phyloP scores from a whole-genome alignment of 2,329 filamentous ascomycete genomes.

The Chalara sp. region DNA sequence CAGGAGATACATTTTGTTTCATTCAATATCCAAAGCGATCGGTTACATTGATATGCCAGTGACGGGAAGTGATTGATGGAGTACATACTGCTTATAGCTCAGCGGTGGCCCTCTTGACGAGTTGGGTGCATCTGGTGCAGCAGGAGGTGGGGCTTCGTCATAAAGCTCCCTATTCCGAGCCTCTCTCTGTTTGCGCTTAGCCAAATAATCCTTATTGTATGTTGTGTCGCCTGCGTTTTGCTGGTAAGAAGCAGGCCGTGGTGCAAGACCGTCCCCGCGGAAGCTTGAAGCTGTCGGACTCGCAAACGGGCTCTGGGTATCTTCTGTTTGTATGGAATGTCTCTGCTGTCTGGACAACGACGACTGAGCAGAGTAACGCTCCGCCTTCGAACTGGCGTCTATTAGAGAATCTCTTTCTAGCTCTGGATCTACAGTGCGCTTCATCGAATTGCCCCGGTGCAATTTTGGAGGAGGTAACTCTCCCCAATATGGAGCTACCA shows the following conservation, averaged over 20 bases:
- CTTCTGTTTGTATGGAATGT: slow-evolving; percentile 50
- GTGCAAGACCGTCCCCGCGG: slow-evolving; percentile 45
- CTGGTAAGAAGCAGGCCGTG: slow-evolving; percentile 51
- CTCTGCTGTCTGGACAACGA: slow-evolving; percentile 31
- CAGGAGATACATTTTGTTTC: too few species aligned
- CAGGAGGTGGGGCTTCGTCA: slow-evolving; percentile 34
- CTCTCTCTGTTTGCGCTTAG: slow-evolving; percentile 37
- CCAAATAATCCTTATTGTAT: slow-evolving; percentile 34
- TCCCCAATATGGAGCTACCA: slow-evolving; percentile 44
- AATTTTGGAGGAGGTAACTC: slow-evolving; percentile 45
- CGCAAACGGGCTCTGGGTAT: slow-evolving; percentile 49
- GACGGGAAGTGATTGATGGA: too few species aligned
- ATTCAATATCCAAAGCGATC: too few species aligned
- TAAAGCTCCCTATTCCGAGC: slow-evolving; percentile 37
- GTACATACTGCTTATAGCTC: slow-evolving; percentile 40
- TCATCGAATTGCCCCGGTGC: slow-evolving; percentile 26
- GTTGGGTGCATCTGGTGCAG: slow-evolving; percentile 52
- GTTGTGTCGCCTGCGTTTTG: slow-evolving; percentile 30
- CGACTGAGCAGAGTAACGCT: slow-evolving; percentile 31
- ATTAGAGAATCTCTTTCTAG: slow-evolving; percentile 15
- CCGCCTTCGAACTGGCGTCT: slow-evolving; percentile 14
- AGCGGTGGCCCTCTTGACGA: slow-evolving; percentile 41
- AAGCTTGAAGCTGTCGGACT: slow-evolving; percentile 48
- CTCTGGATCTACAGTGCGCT: slow-evolving; percentile 25
- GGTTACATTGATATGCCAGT: too few species aligned